Percentiles rank a stretch among this genome's conserved stretches.
These are phyloP conservation scores for Cenchrus americanus DNA, from an alignment of 176 grass and related monocot genomes.

Conservation along the genomic window DNA sequence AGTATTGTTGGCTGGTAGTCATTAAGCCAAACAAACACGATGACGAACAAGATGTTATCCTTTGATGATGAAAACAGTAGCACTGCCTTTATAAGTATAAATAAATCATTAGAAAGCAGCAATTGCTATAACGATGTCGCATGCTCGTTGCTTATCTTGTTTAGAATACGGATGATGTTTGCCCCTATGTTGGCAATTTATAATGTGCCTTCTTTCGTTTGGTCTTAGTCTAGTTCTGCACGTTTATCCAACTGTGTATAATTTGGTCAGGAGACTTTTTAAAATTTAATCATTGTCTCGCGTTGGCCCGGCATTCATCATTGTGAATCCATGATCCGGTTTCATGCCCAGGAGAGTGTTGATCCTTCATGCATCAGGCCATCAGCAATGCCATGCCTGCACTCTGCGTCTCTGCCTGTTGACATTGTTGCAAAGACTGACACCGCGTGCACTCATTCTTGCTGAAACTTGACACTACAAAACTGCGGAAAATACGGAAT, in stretches of 20 bases:
- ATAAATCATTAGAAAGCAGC: constrained; percentile 20
- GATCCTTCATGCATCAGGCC: background rate
- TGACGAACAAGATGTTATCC: too few relatives aligned
- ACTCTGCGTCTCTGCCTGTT: background rate
- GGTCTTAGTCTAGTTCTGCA: background rate
- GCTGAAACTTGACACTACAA: background rate
- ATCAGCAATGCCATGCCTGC: background rate
- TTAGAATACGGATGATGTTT: background rate
- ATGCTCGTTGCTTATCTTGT: background rate
- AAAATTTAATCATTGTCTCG: background rate
- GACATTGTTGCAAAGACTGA: too few relatives aligned
- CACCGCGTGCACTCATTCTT: background rate
- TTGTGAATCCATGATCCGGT: background rate
- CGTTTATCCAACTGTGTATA: background rate
- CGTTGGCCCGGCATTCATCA: background rate
- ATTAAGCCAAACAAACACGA: background rate
- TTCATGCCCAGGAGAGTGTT: background rate
- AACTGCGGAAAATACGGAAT: background rate
- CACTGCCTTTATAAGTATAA: background rate
- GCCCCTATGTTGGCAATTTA: background rate
- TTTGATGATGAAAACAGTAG: background rate
- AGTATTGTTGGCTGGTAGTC: too few relatives aligned
- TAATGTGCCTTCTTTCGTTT: background rate
- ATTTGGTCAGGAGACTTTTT: background rate
- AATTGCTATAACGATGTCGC: constrained; percentile 23